Evolutionary conservation across 2,329 filamentous ascomycete genomes (phyloP).

Genomic region (Erysiphe pulchra): DNA sequence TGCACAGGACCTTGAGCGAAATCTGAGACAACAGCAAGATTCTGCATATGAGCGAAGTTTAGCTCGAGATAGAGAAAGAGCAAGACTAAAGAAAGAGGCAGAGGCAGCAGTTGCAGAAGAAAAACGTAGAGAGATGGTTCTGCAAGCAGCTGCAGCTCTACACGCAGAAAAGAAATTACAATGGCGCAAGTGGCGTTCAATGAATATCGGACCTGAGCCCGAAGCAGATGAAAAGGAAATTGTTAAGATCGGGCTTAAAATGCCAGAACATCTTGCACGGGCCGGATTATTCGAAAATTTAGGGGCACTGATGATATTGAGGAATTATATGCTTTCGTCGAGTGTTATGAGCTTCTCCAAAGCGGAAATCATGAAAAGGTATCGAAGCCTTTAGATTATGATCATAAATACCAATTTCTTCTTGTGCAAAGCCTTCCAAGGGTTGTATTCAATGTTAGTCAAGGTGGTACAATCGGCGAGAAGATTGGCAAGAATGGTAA

Average conservation of each 20-base stretch:
- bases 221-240: slow-evolving; percentile 33
- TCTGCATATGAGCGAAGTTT: slow-evolving; percentile 81
- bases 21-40: slow-evolving; percentile 68
- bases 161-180: slow-evolving; percentile 26
- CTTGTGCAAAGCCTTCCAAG: slow-evolving; percentile 71
- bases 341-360: slow-evolving; percentile 50
- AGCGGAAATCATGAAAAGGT: slow-evolving; percentile 7
- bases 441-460: slow-evolving; percentile 47
- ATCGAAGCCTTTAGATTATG: slow-evolving; percentile 36
- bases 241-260: slow-evolving; percentile 44
- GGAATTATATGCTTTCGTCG: slow-evolving; percentile 86
- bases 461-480: slow-evolving; percentile 38
- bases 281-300: slow-evolving; percentile 58
- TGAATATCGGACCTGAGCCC: slow-evolving; percentile 43
- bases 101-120: slow-evolving; percentile 44
- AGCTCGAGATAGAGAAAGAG: slow-evolving; percentile 66
- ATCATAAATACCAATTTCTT: slow-evolving; percentile 63
- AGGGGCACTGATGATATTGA: slow-evolving; percentile 43
- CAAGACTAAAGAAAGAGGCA: slow-evolving; percentile 49
- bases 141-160: slow-evolving; percentile 29
- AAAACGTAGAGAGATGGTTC: slow-evolving; percentile 31
- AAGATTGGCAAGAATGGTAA: slow-evolving; percentile 65
- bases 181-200: slow-evolving; percentile 62
- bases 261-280: slow-evolving; percentile 26
- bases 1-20: slow-evolving; percentile 60